Conservation (phyloP, 805 yeast species). For the Tetrapisispora nanseiensis region DNA sequence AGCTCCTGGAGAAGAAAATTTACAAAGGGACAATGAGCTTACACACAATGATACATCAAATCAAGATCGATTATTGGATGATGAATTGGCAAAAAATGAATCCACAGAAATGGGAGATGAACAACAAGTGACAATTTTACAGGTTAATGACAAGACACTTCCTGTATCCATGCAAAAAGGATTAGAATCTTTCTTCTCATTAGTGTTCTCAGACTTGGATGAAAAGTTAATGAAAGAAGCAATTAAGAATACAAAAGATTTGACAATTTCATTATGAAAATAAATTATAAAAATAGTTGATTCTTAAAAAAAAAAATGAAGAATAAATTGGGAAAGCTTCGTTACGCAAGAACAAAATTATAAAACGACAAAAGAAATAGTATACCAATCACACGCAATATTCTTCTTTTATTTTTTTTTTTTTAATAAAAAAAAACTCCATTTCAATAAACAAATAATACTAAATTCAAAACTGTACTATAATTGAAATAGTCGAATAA, state of each 20-base stretch:
- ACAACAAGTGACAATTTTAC: neutral
- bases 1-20: neutral
- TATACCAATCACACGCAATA: too few species aligned
- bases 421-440: too few species aligned
- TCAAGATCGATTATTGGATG: neutral
- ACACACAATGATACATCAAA: neutral
- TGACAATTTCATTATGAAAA: neutral
- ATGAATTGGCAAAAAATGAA: neutral
- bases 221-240: neutral
- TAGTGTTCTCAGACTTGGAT: neutral
- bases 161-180: neutral
- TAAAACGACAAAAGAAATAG: too few species aligned
- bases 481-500: too few species aligned
- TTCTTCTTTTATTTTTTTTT: too few species aligned
- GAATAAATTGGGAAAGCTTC: too few species aligned
- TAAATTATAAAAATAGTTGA: neutral
- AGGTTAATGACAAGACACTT: neutral
- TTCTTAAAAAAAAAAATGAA: neutral
- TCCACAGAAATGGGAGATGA: neutral
- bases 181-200: neutral
- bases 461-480: too few species aligned
- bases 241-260: neutral
- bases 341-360: too few species aligned
- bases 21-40: neutral
- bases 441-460: too few species aligned